Evolutionary conservation across 1,284 basidiomycete species (phyloP), one percentile per base, ranked within the genome.

Genomic region (Cryptococcus neoformans): DNA sequence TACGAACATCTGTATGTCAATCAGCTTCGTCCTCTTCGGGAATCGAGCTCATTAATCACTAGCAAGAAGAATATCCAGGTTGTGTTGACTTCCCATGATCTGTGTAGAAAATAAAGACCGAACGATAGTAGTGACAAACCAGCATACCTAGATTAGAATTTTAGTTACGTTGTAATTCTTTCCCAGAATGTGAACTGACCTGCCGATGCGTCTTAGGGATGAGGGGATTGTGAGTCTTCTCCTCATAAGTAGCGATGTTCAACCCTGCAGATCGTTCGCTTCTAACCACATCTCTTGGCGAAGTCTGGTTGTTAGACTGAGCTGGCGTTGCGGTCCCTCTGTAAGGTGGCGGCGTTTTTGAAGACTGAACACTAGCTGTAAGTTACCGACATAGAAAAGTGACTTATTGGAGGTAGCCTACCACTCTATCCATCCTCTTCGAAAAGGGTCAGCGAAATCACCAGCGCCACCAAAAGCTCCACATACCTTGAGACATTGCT

Each of bases 41-140:
- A 45, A 38, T n/a, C 8, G 10, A 3, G 45, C 21, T 38, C 17
- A 14, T 7, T 6, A 76, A 86, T 58, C 60, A 94, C 92, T 79
- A 39, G 75, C 68, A 54, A 86, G 75, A 6, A 93, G 72, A 3
- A 85, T 62, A 49, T 83, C 80, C 48, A 86, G 82, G 70, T 98
- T 99, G 49, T 75, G 76, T 21, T 81, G 73, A 16, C 84, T 87
- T 2, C 95, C 95, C 84, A 92, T 90, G 51, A 96, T 82, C 4
- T 81, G 80, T 14, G 82, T 80, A 0, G 93, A 89, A 44, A 98
- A 84, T 2, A 96, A 82, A 1, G 80, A 70, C 42, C 85, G 84
- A 0, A 91, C 85, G 21, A 89, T 81, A 0, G 84, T 69, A 1
- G 80, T 77, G 4, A 85, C 82, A 75, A 86, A 95, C 16, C 85